A percentile compares a stretch with the other conserved stretches of the same genome.
These are phyloP conservation scores for Malassezia arunalokei DNA, from an alignment of 1,284 basidiomycete species.

Conservation along the genomic window DNA sequence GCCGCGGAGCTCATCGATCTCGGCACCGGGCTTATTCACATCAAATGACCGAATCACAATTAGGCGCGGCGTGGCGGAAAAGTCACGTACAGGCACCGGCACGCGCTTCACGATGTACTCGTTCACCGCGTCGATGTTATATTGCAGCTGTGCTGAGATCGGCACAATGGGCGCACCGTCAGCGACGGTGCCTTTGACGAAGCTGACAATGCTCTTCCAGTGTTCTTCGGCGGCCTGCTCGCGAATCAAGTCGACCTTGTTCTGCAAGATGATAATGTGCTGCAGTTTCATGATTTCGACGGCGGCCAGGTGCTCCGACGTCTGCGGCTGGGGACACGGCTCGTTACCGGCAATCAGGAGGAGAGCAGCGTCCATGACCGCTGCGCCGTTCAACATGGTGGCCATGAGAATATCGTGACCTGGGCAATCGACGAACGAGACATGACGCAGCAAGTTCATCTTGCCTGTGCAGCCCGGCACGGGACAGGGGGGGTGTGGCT, in stretches of 20 bases:
- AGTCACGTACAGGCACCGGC: constrained; percentile 84
- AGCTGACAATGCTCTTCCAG: constrained; percentile 41
- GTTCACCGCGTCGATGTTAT: constrained; percentile 99
- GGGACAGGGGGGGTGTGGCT: constrained; percentile 83
- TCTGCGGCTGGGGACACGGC: constrained; percentile 96
- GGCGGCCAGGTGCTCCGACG: constrained; percentile 92
- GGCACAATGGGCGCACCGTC: constrained; percentile 94
- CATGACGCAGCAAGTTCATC: constrained; percentile 66
- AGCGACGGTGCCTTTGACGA: constrained; percentile 64
- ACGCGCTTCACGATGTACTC: constrained; percentile 97
- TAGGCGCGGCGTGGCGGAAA: constrained; percentile 74
- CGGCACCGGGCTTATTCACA: constrained; percentile 96
- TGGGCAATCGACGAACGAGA: constrained; percentile 77
- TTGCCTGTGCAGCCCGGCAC: constrained; percentile 75
- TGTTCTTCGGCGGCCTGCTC: constrained; percentile 44
- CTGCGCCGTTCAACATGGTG: constrained; percentile 98
- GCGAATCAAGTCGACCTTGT: constrained; percentile 46
- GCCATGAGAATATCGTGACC: constrained; percentile 70
- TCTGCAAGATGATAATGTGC: constrained; percentile 90
- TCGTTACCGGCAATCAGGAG: constrained; percentile 93
- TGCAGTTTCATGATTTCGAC: constrained; percentile 99
- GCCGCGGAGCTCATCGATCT: constrained; percentile 91
- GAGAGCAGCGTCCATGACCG: constrained; percentile 94
- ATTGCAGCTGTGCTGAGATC: constrained; percentile 93
- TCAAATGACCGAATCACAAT: constrained; percentile 99